phyloP scores from a whole-genome alignment of 345 rosid genomes.

The Durio zibethinus region DNA sequence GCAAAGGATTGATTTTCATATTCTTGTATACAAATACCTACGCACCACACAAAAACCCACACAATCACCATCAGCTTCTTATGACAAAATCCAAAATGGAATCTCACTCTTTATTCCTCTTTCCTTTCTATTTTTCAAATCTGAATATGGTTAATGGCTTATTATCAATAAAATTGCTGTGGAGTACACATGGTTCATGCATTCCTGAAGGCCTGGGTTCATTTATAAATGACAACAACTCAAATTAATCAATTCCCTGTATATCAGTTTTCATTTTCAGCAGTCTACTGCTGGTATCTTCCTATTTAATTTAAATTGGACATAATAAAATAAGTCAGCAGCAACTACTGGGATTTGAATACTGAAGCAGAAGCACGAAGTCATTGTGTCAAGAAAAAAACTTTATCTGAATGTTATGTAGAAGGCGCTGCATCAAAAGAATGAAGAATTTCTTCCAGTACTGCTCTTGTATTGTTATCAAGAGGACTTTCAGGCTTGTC shows the following conservation, averaged over 20 bases:
- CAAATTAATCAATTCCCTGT: neutral
- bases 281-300: neutral
- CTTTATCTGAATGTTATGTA: neutral
- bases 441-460: conserved; percentile 74
- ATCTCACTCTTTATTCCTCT: neutral
- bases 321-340: neutral
- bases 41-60: neutral
- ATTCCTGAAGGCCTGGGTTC: neutral
- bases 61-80: neutral
- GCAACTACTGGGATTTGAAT: neutral
- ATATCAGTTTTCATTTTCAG: neutral
- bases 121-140: neutral
- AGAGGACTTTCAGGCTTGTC: conserved; percentile 77
- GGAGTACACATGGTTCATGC: neutral
- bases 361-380: neutral
- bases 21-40: neutral
- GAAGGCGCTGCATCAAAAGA: conserved; percentile 55
- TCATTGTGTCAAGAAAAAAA: neutral
- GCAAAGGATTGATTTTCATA: neutral
- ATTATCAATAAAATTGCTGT: neutral
- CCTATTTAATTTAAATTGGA: neutral
- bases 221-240: neutral
- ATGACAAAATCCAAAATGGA: neutral
- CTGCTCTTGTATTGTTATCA: conserved; percentile 46
- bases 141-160: neutral